These are phyloP conservation scores for Ceratocystis eucalypticola DNA, from an alignment of 2,329 filamentous ascomycete species.

Conservation along the genomic window DNA sequence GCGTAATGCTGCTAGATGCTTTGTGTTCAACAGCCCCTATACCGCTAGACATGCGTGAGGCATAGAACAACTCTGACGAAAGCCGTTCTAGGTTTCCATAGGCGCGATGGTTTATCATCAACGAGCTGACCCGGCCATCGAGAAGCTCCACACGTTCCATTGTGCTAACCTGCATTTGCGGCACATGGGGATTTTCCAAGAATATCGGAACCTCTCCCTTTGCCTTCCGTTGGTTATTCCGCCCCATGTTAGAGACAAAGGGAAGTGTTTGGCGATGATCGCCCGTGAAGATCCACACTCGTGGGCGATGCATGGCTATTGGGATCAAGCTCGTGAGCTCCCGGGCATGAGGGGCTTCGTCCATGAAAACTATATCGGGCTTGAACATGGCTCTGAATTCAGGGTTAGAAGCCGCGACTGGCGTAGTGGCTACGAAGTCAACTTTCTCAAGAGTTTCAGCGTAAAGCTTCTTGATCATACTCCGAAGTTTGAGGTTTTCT, in stretches of 20 bases:
- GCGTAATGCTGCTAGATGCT: constrained; percentile 22
- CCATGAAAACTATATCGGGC: constrained; percentile 75
- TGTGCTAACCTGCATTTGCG: constrained; percentile 27
- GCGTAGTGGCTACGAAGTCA: constrained; percentile 36
- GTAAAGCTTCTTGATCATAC: constrained; percentile 29
- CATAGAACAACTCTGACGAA: constrained; percentile 32
- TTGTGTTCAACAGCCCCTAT: constrained; percentile 21
- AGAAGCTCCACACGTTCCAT: constrained; percentile 29
- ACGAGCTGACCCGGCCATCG: constrained; percentile 25
- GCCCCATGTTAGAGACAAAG: constrained; percentile 26
- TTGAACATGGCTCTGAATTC: constrained; percentile 44
- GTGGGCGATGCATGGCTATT: constrained; percentile 31
- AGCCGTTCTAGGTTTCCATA: constrained; percentile 30
- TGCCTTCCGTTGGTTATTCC: not conserved
- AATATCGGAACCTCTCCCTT: constrained; percentile 10
- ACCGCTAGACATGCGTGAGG: constrained; percentile 26
- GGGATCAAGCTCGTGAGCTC: constrained; percentile 35
- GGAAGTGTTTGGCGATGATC: constrained; percentile 34
- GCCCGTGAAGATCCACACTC: constrained; percentile 34
- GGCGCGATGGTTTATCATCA: constrained; percentile 30
- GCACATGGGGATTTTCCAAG: constrained; percentile 25
- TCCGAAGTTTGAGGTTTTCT: constrained; percentile 23
- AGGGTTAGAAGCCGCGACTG: constrained; percentile 29
- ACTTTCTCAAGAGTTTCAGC: constrained; percentile 27
- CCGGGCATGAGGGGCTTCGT: constrained; percentile 44